Evolutionary conservation across 805 yeast species (phyloP), one percentile per base, ranked within the genome.

Genomic region (Priceomyces melissophilus): DNA sequence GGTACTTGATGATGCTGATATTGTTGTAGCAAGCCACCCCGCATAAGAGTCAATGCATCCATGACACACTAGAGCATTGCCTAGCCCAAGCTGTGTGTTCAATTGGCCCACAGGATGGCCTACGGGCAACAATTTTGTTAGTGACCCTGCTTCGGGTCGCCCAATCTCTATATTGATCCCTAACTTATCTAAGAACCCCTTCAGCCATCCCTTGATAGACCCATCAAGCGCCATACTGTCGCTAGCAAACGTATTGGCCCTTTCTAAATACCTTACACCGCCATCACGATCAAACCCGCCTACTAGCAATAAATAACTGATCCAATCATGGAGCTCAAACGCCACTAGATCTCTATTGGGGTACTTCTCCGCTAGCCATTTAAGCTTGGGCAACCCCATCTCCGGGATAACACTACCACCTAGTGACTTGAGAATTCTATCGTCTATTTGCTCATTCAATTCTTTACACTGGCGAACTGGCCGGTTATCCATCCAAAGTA

Each of bases 1-100:
- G 9, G 32, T 28, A 20, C 25, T 8, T 2, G 64, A 59, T 27
- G 64, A 56, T 32, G 48, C 49, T 6, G 35, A 35, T 2, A 47
- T 35, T 1, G 71, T 59, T 0, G 75, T 61, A 3, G 38, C 38
- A 10, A 76, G 52, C 75, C 78, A 77, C 2, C 81, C 75, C 1
- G 78, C 74, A 50, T 80, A 79, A 41, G 84, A 76, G 50, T 80
- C 84, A 29, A 79, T 79, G 29, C 80, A 74, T 12, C 84, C 82
- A 38, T 72, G 71, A 7, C 63, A 60, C 3, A 67, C 56, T 1
- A 53, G 46, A 1, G 53, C 43, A 2, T 38, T 16, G 3, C 47
- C 33, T 3, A 23, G 13, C 6, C 3, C 17, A n/a, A 12, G 27
- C 10, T 11, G n/a, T n/a, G 37, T 9, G 11, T 30, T 36, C 3